Percentiles rank a stretch among this genome's conserved stretches.
phyloP scores from a whole-genome alignment of 108 stramenopile species.

The Poteriospumella lacustris region DNA sequence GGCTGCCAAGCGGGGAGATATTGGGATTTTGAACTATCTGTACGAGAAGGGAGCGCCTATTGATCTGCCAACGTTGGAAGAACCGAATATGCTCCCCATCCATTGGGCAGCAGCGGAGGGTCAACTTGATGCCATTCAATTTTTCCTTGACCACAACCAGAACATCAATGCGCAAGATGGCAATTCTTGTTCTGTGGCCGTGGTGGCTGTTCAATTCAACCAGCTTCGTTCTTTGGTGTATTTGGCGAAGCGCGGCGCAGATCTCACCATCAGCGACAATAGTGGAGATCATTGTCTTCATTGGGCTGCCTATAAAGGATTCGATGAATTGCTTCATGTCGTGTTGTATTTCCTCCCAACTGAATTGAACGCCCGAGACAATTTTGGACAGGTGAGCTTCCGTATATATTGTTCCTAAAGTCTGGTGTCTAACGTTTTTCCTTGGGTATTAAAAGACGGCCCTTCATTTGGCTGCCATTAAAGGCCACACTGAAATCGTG shows the following conservation, averaged over 20 bases:
- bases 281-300: constrained; percentile 66
- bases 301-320: constrained; percentile 94
- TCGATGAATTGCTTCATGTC: constrained; percentile 72
- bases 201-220: constrained; percentile 88
- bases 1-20: constrained; percentile 74
- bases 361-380: not conserved
- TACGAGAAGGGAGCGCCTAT: constrained; percentile 56
- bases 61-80: constrained; percentile 54
- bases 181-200: constrained; percentile 75
- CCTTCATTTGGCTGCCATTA: constrained; percentile 76
- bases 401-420: not conserved
- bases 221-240: constrained; percentile 63
- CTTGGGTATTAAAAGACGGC: constrained; percentile 83
- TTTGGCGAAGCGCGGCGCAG: constrained; percentile 65
- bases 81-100: constrained; percentile 81
- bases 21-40: constrained; percentile 48
- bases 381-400: constrained; percentile 5
- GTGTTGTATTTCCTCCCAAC: constrained; percentile 64
- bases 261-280: constrained; percentile 62
- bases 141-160: constrained; percentile 54
- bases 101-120: constrained; percentile 92
- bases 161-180: constrained; percentile 43
- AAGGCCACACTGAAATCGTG: constrained; percentile 71
- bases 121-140: constrained; percentile 63
- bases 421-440: not conserved